A percentile compares a stretch with the other conserved stretches of the same genome.
These are phyloP conservation scores for Protea cynaroides DNA, from an alignment of 164 flowering plant species.

Conservation along the genomic window DNA sequence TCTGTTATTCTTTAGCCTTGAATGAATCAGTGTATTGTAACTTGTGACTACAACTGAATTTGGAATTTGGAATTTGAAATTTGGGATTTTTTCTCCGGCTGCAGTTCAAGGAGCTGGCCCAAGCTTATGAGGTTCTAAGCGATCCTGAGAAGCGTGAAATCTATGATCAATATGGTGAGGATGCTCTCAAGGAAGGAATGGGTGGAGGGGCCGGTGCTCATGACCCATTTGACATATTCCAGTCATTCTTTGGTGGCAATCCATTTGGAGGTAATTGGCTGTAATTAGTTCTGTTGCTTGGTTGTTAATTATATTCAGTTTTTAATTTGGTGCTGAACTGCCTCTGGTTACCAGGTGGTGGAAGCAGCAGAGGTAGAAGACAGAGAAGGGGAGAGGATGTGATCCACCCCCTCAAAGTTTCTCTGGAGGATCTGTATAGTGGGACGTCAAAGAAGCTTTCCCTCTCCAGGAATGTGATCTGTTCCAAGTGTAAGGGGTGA, in stretches of 20 bases:
- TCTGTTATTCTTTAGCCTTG: not conserved
- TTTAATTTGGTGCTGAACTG: not conserved
- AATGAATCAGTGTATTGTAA: not conserved
- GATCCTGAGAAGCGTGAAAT: slow-evolving; percentile 62
- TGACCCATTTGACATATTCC: slow-evolving; percentile 69
- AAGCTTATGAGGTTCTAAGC: slow-evolving; percentile 63
- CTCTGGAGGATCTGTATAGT: slow-evolving; percentile 45
- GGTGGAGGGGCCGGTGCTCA: slow-evolving; percentile 52
- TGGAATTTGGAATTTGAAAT: not conserved
- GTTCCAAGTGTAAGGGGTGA: slow-evolving; percentile 46
- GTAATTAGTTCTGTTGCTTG: not conserved
- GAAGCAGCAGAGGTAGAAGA: slow-evolving; percentile 56
- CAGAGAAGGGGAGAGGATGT: slow-evolving; percentile 61
- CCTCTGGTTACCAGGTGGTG: slow-evolving; percentile 31
- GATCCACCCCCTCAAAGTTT: slow-evolving; percentile 49
- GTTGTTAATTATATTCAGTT: not conserved
- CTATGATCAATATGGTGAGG: slow-evolving; percentile 63
- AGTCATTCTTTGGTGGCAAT: slow-evolving; percentile 50
- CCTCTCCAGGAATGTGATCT: slow-evolving; percentile 44
- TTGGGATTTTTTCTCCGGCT: not conserved
- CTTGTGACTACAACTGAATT: not conserved
- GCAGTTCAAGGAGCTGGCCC: slow-evolving; percentile 40
- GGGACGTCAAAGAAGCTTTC: slow-evolving; percentile 59
- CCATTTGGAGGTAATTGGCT: slow-evolving; percentile 42
- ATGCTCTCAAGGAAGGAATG: slow-evolving; percentile 74